Base-by-base conservation (phyloP, 495 filamentous ascomycete species). In the Daldinia concentrica region DNA sequence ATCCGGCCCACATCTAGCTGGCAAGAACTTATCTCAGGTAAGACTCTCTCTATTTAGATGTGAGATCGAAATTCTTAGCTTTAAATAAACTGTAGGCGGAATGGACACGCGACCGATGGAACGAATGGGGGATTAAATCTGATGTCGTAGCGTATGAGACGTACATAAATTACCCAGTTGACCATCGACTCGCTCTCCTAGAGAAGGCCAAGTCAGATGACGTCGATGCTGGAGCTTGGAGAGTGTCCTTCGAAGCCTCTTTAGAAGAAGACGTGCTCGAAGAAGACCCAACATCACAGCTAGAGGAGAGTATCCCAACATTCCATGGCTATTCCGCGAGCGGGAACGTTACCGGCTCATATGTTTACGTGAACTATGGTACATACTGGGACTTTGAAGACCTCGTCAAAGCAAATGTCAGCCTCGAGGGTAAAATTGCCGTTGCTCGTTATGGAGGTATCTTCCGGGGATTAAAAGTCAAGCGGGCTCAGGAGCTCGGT, bases 251-350 rank as follows among this genome's bases (percentile, higher is more conserved):
- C 71, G 92, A 97, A 76, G 94, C 93, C 3, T 89, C 85, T 0
- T 76, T 99, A 43, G 88, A 92, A 74, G 95, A 99, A 79, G 93
- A 97, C 79, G 86, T 92, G 3, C 82, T 98, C n/a, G 85, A 92
- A 0, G 89, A 97, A 62, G 96, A 98, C 76, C 83, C 86, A 5
- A 97, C 94, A 0, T 92, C 86, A 24, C 83, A 89, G 27, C 78
- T 93, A 27, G 78, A 86, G 14, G 85, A 95, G 66, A 86, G 94
- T 30, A 87, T 99, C 48, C 94, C 96, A 4, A 95, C 91, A 3
- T 99, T 99, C 81, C 94, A 99, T 79, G 95, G 95, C 27, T 98
- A 98, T 77, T 96, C 93, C 7, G 93, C 93, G 4, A 92, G 83
- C 58, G 95, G 95, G 4, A 97, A 98, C 75, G 95, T 95, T 59